Evolutionary conservation across 169 alveolate species (phyloP).

Genomic region (Cardiosporidium cionae): DNA sequence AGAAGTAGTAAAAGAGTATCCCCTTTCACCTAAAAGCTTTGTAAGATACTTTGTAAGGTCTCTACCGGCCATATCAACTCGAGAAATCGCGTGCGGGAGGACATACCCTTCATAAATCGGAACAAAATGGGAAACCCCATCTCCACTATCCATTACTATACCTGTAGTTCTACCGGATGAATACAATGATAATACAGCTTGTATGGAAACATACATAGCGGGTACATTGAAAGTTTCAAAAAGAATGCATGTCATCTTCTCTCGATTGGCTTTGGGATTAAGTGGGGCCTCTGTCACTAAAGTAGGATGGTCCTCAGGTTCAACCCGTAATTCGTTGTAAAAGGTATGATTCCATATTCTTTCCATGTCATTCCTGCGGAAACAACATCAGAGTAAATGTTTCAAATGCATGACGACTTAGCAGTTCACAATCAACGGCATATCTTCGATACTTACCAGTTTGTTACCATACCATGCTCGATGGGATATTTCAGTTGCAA

Average conservation of each 20-base stretch:
- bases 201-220: constrained; percentile 89
- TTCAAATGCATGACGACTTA: no score
- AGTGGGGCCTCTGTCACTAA: constrained; percentile 95
- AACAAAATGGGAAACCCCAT: constrained; percentile 95
- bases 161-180: constrained; percentile 94
- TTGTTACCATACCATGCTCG: constrained; percentile 92
- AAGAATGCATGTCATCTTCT: constrained; percentile 87
- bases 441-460: no score
- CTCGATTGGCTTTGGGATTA: constrained; percentile 94
- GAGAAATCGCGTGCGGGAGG: constrained; percentile 39
- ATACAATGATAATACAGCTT: constrained; percentile 94
- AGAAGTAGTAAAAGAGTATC: constrained; percentile 83
- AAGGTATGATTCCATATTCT: constrained; percentile 76
- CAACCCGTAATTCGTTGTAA: constrained; percentile 89
- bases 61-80: constrained; percentile 93
- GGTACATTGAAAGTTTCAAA: constrained; percentile 93
- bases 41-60: constrained; percentile 86
- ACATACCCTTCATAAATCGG: constrained; percentile 93
- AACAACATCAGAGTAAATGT: no score
- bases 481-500: constrained; percentile 87
- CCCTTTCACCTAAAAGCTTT: constrained; percentile 86
- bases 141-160: constrained; percentile 95
- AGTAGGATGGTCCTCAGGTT: constrained; percentile 93
- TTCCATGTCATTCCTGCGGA: constrained; percentile 30
- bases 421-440: no score